Conservation (phyloP, 2,329 filamentous ascomycete genomes). For the Microsporum ferrugineum region DNA sequence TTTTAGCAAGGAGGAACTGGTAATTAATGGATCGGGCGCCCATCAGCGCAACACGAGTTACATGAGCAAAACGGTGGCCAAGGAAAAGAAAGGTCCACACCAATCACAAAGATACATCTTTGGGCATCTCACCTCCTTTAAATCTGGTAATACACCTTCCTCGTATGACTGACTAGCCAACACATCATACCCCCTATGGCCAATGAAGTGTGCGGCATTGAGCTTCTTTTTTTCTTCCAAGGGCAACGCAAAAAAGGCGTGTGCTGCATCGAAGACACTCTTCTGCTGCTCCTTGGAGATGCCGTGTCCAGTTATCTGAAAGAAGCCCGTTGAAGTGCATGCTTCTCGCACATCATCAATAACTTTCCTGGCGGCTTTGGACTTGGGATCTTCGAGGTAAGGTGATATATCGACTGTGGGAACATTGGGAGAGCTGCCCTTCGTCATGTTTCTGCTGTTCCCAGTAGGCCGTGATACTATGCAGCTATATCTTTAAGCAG, state of each 20-base stretch:
- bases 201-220: background rate
- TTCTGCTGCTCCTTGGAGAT: background rate
- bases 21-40: background rate
- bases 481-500: background rate
- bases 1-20: background rate
- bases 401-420: slow-evolving; percentile 2
- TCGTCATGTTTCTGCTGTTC: background rate
- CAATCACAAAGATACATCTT: background rate
- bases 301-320: slow-evolving; percentile 1
- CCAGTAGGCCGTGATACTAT: background rate
- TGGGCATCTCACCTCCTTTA: background rate
- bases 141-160: slow-evolving; percentile 4
- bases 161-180: slow-evolving; percentile 5
- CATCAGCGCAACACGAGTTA: background rate
- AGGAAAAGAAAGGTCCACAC: background rate
- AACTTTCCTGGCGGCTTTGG: background rate
- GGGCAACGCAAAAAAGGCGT: background rate
- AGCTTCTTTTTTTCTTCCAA: slow-evolving; percentile 5
- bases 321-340: slow-evolving; percentile 1
- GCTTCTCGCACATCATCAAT: slow-evolving; percentile 1
- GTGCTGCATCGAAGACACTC: background rate
- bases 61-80: background rate
- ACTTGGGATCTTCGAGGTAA: background rate
- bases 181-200: slow-evolving; percentile 6
- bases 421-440: background rate